Base-by-base conservation (phyloP, 1,139 yeast species). In the Candida sanyaensis region DNA sequence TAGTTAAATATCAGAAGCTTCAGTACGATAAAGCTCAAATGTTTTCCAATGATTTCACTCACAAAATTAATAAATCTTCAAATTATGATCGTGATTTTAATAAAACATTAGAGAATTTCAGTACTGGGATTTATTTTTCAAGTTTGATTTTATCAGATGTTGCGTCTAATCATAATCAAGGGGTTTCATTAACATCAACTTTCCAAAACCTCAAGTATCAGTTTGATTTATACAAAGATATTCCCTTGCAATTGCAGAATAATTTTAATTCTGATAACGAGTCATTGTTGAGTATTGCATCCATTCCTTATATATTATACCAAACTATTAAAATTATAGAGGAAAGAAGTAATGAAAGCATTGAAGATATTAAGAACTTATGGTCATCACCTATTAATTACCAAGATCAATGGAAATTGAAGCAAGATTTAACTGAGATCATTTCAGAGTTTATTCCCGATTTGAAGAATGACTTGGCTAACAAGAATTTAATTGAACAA, bases 41-140 rank as follows among this genome's bases (percentile, higher is more conserved):
- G 5, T 63, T 69, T 47, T 66, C 74, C 1, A 50, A 61, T 1
- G 56, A 59, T 4, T 60, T 71, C 46, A 57, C 67, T 4, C 52
- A 58, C 2, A 53, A 60, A 2, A 55, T 66, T 33, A 68, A 70
- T 49, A 56, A 58, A n/a, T 59, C 66, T 3, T 59, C 60, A n/a
- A 55, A 69, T 46, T 63, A 64, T 44, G 52, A 54, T 8, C 56
- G 54, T 8, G 81, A 76, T 42, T 65, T 68, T 37, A 50, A 61
- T 7, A 49, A 54, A 12, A 50, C 68, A 10, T 33, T 72, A 6
- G 56, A 57, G 2, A 53, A 57, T 24, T 72, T 63, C 50, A 62
- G 69, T 42, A 66, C 78, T 1, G 81, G 81, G 2, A 64, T 75
- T 11, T 75, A 69, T 54, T 68, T 71, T 43, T 78, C 79, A 0